Conservation (phyloP, 352 stramenopile genomes). For the Phytophthora pseudosyringae region DNA sequence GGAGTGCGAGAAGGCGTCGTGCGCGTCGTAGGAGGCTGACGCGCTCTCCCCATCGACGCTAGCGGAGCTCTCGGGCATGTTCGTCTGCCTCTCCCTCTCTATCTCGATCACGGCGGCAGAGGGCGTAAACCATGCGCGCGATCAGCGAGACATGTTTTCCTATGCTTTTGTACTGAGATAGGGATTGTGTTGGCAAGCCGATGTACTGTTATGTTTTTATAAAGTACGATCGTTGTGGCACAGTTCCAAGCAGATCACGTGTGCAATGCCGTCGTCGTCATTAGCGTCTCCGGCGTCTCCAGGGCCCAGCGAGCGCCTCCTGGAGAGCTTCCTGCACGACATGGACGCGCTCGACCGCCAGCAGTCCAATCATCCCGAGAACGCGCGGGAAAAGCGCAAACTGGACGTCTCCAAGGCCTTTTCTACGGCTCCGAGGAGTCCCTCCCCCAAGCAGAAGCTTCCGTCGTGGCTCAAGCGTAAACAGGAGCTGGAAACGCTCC, state of each 20-base stretch:
- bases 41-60: neutral
- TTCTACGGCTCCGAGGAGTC: neutral
- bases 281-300: neutral
- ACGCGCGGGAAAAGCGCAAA: neutral
- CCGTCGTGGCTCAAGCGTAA: constrained; percentile 23
- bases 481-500: constrained; percentile 19
- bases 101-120: neutral
- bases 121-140: too few species aligned
- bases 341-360: constrained; percentile 24
- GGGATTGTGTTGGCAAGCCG: too few species aligned
- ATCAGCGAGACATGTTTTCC: too few species aligned
- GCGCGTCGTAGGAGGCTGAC: neutral
- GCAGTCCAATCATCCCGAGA: neutral
- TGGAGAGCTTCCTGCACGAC: constrained; percentile 31
- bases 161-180: too few species aligned
- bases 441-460: constrained; percentile 7
- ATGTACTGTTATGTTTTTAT: too few species aligned
- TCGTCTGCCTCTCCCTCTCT: neutral
- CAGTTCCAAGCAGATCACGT: too few species aligned
- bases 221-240: neutral
- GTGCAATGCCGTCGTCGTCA: neutral
- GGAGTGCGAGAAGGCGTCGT: neutral
- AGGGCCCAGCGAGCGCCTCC: neutral
- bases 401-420: neutral
- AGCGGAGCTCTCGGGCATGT: too few species aligned